These are phyloP conservation scores for Heterobasidion occidentale DNA, from an alignment of 1,284 basidiomycete species.

Conservation along the genomic window DNA sequence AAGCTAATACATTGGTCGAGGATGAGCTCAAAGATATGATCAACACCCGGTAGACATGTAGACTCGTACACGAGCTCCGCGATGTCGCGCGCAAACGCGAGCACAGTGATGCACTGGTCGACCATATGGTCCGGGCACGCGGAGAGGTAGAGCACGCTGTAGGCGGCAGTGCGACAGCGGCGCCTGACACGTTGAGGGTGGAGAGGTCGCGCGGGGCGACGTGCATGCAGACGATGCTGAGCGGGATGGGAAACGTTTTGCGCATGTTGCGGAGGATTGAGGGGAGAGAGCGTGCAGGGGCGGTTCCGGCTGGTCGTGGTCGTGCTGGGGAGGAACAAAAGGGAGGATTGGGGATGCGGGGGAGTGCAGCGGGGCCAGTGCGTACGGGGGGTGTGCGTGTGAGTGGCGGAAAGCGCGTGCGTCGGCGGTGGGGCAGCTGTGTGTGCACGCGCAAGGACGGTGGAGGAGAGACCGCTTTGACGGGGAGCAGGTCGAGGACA, in stretches of 20 bases:
- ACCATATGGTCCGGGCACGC: not conserved
- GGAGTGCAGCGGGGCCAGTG: no score
- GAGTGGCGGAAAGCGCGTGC: no score
- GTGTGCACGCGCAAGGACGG: no score
- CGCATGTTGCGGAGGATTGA: slow-evolving; percentile 7
- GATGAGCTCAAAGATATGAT: no score
- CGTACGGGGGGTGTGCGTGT: no score
- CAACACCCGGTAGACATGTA: slow-evolving; percentile 6
- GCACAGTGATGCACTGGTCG: slow-evolving; percentile 19
- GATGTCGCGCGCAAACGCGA: slow-evolving; percentile 18
- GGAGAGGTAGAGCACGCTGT: slow-evolving; percentile 18
- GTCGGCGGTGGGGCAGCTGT: no score
- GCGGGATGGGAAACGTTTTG: slow-evolving; percentile 6
- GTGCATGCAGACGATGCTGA: slow-evolving; percentile 13
- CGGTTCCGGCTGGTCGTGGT: not conserved
- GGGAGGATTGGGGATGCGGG: no score
- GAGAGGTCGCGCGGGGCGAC: slow-evolving; percentile 17
- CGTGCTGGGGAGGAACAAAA: no score
- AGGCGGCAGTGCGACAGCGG: slow-evolving; percentile 17
- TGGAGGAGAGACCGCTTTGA: no score
- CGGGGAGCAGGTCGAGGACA: no score
- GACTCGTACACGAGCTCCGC: slow-evolving; percentile 20
- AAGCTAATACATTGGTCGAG: no score
- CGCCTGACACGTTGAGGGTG: slow-evolving; percentile 19
- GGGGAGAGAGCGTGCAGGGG: not conserved